phyloP scores from a whole-genome alignment of 331 rosid species.

The Cydonia oblonga region DNA sequence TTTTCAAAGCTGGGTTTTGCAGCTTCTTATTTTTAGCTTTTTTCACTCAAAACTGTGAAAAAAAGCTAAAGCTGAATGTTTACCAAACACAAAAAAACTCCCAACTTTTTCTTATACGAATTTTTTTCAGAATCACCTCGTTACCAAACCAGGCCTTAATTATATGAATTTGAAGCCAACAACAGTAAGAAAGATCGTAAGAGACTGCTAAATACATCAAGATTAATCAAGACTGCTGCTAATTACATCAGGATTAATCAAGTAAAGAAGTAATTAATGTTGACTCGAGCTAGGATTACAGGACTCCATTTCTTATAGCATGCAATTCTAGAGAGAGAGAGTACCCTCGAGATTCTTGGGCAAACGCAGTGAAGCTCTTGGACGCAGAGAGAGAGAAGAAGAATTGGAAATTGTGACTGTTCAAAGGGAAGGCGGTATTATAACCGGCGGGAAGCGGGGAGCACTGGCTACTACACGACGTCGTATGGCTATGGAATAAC shows the following conservation, averaged over 20 bases:
- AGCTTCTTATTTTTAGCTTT: no score
- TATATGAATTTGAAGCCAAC: neutral
- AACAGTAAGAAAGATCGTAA: neutral
- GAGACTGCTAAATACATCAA: neutral
- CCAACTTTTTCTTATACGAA: no score
- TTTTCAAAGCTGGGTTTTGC: no score
- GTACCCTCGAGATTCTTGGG: constrained; percentile 1
- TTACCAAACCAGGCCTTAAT: no score
- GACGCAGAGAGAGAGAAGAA: neutral
- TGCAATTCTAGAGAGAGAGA: neutral
- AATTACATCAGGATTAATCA: neutral
- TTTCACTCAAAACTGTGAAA: no score
- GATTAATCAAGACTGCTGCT: neutral
- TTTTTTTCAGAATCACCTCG: no score
- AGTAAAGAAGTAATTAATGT: neutral
- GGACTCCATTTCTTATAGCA: neutral
- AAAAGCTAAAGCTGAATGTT: no score
- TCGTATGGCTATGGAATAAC: neutral
- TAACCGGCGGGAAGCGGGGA: neutral
- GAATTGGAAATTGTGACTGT: neutral
- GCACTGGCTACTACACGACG: neutral
- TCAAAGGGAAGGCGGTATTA: neutral
- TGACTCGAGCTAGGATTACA: neutral
- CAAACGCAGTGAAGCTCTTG: neutral
- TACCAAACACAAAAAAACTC: no score